Base-by-base conservation (phyloP, 805 yeast species). In the Kurtzmaniella fragi region DNA sequence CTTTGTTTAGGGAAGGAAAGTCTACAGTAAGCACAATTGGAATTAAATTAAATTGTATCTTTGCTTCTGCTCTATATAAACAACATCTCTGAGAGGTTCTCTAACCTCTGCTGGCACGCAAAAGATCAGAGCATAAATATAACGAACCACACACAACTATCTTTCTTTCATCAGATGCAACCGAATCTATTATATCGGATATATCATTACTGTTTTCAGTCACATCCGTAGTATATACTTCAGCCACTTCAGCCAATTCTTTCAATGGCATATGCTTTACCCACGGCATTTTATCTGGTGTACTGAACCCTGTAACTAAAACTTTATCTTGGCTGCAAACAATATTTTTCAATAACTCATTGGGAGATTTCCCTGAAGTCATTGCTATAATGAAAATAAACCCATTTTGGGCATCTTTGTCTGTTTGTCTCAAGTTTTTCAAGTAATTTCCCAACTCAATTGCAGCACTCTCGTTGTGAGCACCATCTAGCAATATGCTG, bases 201-300 rank as follows among this genome's bases (percentile, higher is more conserved):
- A 46, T 35, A 4, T 33, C 33, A 7, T 33, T 29, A 3, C 50
- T 45, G 28, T 41, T 38, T 4, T 45, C 42, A 5, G 55, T 39
- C 2, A 53, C 48, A 2, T 43, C 34, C 5, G 12, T 36, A 6
- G 59, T 47, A 25, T 39, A 56, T 11, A 38, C 37, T n/a, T 46
- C 46, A 1, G 64, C 66, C 8, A 25, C 43, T 28, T n/a, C 35
- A 37, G 20, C 33, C 28, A 82, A 52, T 13, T 56, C 61, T 1
- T 41, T 49, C 1, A 66, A 52, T 3, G 54, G 50, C 45, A 67
- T 69, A 1, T 90, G 62, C 31, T 67, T 52, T 4, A 93, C 79
- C 98, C 98, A 93, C 0, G 98, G 96, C 99, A 93, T 93, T 0
- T 87, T 83, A 11, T 82, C 90, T 0, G 95, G 91, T 1, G 63